Evolutionary conservation across 768 basidiomycete species (phyloP), one percentile per base, ranked within the genome.

Genomic region (Neoboletus subvelutipes): DNA sequence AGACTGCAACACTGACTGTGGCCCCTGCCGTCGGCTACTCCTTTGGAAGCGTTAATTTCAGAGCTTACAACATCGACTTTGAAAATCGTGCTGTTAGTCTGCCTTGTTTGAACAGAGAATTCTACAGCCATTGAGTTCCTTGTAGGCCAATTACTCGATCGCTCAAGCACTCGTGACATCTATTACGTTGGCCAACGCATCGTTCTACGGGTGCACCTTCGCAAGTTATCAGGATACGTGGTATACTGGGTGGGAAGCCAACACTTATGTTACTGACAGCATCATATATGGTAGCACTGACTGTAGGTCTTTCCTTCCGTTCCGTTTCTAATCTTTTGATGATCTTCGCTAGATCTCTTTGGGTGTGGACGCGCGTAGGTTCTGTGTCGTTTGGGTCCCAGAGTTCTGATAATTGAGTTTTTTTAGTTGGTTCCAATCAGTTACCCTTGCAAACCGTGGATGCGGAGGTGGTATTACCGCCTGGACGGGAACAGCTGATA

Each of bases 381-480:
- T 22, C 33, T 42, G 17, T 41, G 13, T 29, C 6, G 8, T 26
- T 8, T 46, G 20, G 22, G 2, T 36, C 33, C 9, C 28, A 26
- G 17, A 5, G 24, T 34, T 20, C 28, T n/a, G 9, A 29, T 5
- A 3, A 1, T 18, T 48, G 37, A 49, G 4, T 29, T 47, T 10
- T n/a, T 36, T 46, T 45, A 84, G 84, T 3, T 86, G 80, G 81
- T 86, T 87, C 62, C 79, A 86, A 61, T 80, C 79, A 20, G 70
- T 80, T 15, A 78, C 78, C 20, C 73, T 88, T 2, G 85, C 86
- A 4, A 85, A 82, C 52, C 79, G 86, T 20, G 85, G 76, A 0
- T 86, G 83, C 54, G 86, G 85, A 0, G 87, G 86, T 3, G 85
- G 84, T 1, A 76, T 87, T 17, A 79, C 79, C 11, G 86, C 86